phyloP scores from a whole-genome alignment of 2,329 filamentous ascomycete species.

The Ilyonectria sp. region DNA sequence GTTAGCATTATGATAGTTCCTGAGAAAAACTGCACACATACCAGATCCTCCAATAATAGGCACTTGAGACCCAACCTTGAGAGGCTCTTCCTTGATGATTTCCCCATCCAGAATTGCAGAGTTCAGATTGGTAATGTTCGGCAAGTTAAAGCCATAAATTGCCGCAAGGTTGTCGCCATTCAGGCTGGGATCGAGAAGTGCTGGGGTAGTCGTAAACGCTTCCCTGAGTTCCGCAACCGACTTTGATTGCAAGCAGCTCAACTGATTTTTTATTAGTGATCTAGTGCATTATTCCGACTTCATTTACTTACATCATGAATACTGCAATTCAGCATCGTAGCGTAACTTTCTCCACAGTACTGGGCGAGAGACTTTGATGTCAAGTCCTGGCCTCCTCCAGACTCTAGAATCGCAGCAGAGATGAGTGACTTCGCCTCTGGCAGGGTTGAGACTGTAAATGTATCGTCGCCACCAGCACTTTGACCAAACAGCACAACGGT shows the following conservation, averaged over 20 bases:
- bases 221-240: slow-evolving; percentile 19
- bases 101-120: slow-evolving; percentile 25
- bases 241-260: slow-evolving; percentile 27
- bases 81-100: slow-evolving; percentile 28
- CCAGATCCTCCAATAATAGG: slow-evolving; percentile 31
- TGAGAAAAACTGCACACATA: background rate
- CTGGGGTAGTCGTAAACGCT: slow-evolving; percentile 17
- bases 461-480: slow-evolving; percentile 32
- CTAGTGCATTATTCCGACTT: background rate
- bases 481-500: slow-evolving; percentile 54
- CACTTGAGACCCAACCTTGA: slow-evolving; percentile 30
- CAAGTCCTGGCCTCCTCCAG: slow-evolving; percentile 32
- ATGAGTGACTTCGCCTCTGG: slow-evolving; percentile 27
- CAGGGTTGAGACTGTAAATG: slow-evolving; percentile 29
- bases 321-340: slow-evolving; percentile 27
- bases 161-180: slow-evolving; percentile 12
- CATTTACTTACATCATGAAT: slow-evolving; percentile 21
- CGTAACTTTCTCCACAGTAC: slow-evolving; percentile 32
- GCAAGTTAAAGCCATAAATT: slow-evolving; percentile 30
- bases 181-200: slow-evolving; percentile 13
- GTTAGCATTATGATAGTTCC: background rate
- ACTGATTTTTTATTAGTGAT: slow-evolving; percentile 4
- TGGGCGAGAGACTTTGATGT: slow-evolving; percentile 22
- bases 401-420: slow-evolving; percentile 26
- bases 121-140: slow-evolving; percentile 27